Percentiles rank a stretch among this genome's conserved stretches.
These are phyloP conservation scores for Dalbergia oliveri DNA, from an alignment of 306 rosid genomes.

Conservation along the genomic window DNA sequence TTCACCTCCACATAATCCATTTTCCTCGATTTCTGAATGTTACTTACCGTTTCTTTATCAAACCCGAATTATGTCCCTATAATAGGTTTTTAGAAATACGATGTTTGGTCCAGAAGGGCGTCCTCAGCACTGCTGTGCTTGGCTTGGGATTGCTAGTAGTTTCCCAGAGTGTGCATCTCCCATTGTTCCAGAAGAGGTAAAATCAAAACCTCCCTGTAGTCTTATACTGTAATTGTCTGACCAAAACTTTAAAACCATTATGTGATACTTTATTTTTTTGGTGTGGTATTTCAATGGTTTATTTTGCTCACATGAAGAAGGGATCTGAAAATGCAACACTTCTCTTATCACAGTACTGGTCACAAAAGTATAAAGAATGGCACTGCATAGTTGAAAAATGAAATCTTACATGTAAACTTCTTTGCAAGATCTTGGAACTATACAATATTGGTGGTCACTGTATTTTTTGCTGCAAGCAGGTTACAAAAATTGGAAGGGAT, in stretches of 20 bases:
- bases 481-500: constrained; percentile 94
- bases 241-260: constrained; percentile 17
- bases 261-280: constrained; percentile 18
- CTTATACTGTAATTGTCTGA: constrained; percentile 22
- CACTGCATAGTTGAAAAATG: constrained; percentile 29
- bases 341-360: not conserved
- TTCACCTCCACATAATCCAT: constrained; percentile 18
- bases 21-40: constrained; percentile 38
- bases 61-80: constrained; percentile 43
- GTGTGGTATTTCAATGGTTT: constrained; percentile 16
- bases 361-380: constrained; percentile 27
- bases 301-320: constrained; percentile 31
- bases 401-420: constrained; percentile 41
- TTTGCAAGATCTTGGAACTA: constrained; percentile 30
- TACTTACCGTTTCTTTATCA: constrained; percentile 37
- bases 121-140: constrained; percentile 99
- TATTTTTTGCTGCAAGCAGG: constrained; percentile 66
- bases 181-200: constrained; percentile 94
- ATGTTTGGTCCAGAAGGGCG: constrained; percentile 99
- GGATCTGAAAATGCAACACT: constrained; percentile 14
- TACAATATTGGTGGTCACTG: constrained; percentile 43
- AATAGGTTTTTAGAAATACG: constrained; percentile 94
- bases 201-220: constrained; percentile 31
- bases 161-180: constrained; percentile 97
- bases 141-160: constrained; percentile 99